Evolutionary conservation across 345 rosid genomes (phyloP), one percentile per base, ranked within the genome.

Genomic region (Eutrema japonicum): DNA sequence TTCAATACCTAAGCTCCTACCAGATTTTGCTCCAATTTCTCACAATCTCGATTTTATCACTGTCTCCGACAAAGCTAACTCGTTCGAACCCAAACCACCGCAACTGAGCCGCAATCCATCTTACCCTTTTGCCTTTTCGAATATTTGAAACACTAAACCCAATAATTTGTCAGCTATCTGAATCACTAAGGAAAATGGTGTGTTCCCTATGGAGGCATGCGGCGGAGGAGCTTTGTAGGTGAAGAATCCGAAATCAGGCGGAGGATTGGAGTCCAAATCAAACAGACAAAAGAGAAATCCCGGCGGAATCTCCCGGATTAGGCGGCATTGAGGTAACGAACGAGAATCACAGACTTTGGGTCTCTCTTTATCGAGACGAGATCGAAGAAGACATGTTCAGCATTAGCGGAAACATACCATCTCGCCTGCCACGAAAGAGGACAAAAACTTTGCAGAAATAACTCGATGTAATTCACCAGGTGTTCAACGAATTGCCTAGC

Each of bases 341-440:
- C 77, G 91, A 85, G 78, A 87, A 88, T 80, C 85, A 18, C 72
- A 87, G 83, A 82, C 81, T 89, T 33, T 85, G 96, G 91, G 73
- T 93, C 2, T 75, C 97, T 53, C 75, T 91, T 33, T 86, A 96
- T 4, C 76, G 83, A 59, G 99, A 95, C 3, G 97, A 95, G 82
- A 88, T 95, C 64, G 99, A 95, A 69, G 99, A 95, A 68, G 99
- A 95, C 22, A 18, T 18, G 22, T 94, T 88, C 70, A 71, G 86
- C 73, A 82, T 92, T 90, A 89, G 96, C 16, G 99, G 96, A 54
- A 87, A 85, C 11, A 86, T 92, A 38, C 91, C 97, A 10, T 70
- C 92, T 3, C 81, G 99, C 36, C 77, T 96, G 58, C 98, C 97
- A 18, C 72, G 72, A 60, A 94, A 87, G 77, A 82, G 97, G 29